Evolutionary conservation across 768 basidiomycete species (phyloP).

Genomic region (Neoboletus magnificus): DNA sequence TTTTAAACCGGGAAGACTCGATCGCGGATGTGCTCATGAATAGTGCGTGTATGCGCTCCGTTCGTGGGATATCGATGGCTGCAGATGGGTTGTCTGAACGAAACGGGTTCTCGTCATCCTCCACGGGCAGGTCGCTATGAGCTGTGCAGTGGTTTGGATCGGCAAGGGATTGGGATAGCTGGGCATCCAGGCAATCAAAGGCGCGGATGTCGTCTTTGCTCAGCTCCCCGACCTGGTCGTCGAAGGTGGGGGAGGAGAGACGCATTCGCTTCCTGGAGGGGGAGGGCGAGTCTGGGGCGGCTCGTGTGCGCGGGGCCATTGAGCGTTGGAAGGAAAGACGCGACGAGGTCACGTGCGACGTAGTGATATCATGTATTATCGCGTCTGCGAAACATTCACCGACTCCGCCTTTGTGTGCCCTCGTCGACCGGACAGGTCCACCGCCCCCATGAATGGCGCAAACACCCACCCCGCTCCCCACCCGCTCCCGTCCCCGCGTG

Average conservation of each 20-base stretch:
- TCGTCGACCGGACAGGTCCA: slow-evolving; percentile 24
- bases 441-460: slow-evolving; percentile 45
- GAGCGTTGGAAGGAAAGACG: no score
- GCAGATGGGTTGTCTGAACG: not conserved
- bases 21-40: slow-evolving; percentile 17
- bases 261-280: slow-evolving; percentile 58
- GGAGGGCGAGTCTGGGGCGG: slow-evolving; percentile 8
- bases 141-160: not conserved
- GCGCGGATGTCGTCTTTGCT: slow-evolving; percentile 56
- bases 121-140: not conserved
- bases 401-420: slow-evolving; percentile 25
- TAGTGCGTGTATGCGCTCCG: slow-evolving; percentile 13
- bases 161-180: slow-evolving; percentile 36
- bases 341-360: slow-evolving; percentile 11
- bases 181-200: slow-evolving; percentile 49
- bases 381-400: slow-evolving; percentile 20
- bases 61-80: not conserved
- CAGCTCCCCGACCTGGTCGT: slow-evolving; percentile 46
- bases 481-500: slow-evolving; percentile 24
- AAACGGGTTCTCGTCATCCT: slow-evolving; percentile 25
- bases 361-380: not conserved
- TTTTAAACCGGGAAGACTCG: not conserved
- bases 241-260: slow-evolving; percentile 65
- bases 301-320: no score
- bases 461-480: slow-evolving; percentile 4